phyloP scores from a whole-genome alignment of 1,284 basidiomycete genomes.

The Exobasidium rhododendri region DNA sequence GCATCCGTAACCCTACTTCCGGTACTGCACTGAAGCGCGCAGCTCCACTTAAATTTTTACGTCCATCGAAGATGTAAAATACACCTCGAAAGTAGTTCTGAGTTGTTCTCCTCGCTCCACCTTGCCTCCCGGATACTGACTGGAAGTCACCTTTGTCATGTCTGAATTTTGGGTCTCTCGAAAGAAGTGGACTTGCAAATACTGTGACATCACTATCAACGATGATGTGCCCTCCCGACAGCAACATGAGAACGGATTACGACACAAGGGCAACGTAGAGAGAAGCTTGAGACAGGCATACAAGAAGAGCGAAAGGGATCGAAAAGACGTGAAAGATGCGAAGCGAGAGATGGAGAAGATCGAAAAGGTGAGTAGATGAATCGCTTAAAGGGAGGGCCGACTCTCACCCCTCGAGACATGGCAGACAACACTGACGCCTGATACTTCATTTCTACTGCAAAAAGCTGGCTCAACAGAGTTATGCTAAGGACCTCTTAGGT shows the following conservation, averaged over 20 bases:
- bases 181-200: constrained; percentile 52
- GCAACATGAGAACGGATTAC: constrained; percentile 88
- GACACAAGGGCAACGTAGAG: constrained; percentile 91
- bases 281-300: constrained; percentile 86
- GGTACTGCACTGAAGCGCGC: too few species aligned
- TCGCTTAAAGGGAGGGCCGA: neutral
- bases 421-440: neutral
- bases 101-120: too few species aligned
- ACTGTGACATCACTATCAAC: constrained; percentile 53
- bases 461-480: neutral
- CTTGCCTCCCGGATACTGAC: too few species aligned
- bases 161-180: constrained; percentile 50
- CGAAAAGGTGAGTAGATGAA: constrained; percentile 63
- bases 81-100: too few species aligned
- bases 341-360: constrained; percentile 79
- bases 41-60: too few species aligned
- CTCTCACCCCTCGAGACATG: constrained; percentile 7
- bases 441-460: neutral
- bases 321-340: constrained; percentile 81
- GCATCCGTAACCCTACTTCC: too few species aligned
- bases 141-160: too few species aligned
- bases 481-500: neutral
- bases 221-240: constrained; percentile 64
- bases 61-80: too few species aligned
- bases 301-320: constrained; percentile 82